Percentiles rank a stretch among this genome's conserved stretches.
phyloP scores from a whole-genome alignment of 257 asterid genomes.

The Capsicum pubescens region DNA sequence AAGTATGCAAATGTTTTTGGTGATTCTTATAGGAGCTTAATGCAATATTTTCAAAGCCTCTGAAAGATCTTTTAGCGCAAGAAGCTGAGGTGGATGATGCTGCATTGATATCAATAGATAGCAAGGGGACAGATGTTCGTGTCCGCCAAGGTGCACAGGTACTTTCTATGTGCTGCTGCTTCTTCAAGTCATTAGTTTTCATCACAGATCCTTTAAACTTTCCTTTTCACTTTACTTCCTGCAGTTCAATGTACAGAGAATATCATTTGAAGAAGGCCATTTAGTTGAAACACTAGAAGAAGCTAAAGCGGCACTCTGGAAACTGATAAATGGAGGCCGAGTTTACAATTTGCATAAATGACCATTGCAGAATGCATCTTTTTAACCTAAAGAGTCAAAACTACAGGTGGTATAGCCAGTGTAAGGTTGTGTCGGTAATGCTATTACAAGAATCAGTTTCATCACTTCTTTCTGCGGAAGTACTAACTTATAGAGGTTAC shows the following conservation, averaged over 20 bases:
- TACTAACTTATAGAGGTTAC: not conserved
- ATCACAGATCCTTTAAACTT: not conserved
- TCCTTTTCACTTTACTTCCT: not conserved
- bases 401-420: not conserved
- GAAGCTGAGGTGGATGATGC: conserved; percentile 93
- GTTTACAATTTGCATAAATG: conserved; percentile 59
- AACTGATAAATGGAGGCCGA: conserved; percentile 61
- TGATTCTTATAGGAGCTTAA: conserved; percentile 66
- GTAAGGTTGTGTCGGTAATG: not conserved
- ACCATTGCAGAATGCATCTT: conserved; percentile 16
- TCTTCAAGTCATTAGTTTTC: conserved; percentile 9
- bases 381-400: not conserved
- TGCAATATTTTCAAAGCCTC: conserved; percentile 81
- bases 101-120: conserved; percentile 91
- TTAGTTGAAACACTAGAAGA: conserved; percentile 80
- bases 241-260: conserved; percentile 81
- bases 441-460: not conserved
- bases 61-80: conserved; percentile 75
- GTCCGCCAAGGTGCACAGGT: conserved; percentile 98
- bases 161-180: conserved; percentile 21
- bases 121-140: conserved; percentile 84
- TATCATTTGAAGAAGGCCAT: conserved; percentile 76
- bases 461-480: not conserved
- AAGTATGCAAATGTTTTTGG: conserved; percentile 4
- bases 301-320: conserved; percentile 84